Evolutionary conservation across 75 land plant species (phyloP).

Genomic region (Sequoia sempervirens): DNA sequence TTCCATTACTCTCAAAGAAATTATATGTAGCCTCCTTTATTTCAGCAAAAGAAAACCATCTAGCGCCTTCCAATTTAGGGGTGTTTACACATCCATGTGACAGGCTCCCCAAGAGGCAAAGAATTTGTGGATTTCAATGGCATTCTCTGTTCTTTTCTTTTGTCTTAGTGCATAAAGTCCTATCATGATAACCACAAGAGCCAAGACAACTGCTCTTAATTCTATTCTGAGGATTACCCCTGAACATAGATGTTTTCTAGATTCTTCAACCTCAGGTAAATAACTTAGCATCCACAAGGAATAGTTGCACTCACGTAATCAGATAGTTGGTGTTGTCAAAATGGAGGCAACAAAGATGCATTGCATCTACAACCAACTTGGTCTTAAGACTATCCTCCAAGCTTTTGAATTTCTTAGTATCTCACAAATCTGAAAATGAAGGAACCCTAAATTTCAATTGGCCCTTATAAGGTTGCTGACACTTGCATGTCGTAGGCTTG

Average conservation of each 20-base stretch:
- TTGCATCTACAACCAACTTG: conserved; percentile 38
- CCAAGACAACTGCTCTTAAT: conserved; percentile 32
- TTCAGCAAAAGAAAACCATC: conserved; percentile 71
- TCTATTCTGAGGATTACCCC: conserved; percentile 46
- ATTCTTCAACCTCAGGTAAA: conserved; percentile 9
- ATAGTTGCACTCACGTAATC: conserved; percentile 40
- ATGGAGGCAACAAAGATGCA: conserved; percentile 37
- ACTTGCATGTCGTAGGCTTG: conserved; percentile 51
- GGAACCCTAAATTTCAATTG: conserved; percentile 44
- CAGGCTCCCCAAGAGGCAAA: conserved; percentile 61
- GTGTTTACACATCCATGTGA: conserved; percentile 35
- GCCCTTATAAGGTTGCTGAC: conserved; percentile 59
- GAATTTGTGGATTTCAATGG: conserved; percentile 31
- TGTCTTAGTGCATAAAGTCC: conserved; percentile 53
- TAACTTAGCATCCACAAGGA: conserved; percentile 21
- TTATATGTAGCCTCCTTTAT: conserved; percentile 69
- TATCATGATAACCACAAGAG: conserved; percentile 21
- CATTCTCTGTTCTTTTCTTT: conserved; percentile 51
- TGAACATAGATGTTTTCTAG: background rate
- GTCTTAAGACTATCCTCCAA: conserved; percentile 38
- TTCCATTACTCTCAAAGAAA: conserved; percentile 54
- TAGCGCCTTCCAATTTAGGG: conserved; percentile 77
- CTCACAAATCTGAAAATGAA: conserved; percentile 36
- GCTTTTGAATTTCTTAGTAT: conserved; percentile 24
- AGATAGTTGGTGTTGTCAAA: conserved; percentile 50